Conservation (phyloP, 805 yeast genomes). For the Candida montana region DNA sequence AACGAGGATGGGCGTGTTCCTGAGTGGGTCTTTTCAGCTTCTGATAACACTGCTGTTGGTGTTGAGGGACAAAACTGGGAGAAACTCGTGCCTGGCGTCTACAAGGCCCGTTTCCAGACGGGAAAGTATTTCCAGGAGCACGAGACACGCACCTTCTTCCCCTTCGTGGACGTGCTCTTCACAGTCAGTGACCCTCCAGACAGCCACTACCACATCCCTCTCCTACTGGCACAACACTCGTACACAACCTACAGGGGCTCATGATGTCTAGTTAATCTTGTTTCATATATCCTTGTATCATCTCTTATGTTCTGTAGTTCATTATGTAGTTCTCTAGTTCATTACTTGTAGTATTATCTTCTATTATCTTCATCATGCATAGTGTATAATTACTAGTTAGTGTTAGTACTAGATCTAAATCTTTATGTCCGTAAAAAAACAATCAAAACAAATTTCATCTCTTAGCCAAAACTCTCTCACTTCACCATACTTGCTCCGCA, state of each 20-base stretch:
- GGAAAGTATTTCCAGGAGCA: slow-evolving; percentile 50
- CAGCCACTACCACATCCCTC: slow-evolving; percentile 84
- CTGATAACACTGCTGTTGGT: slow-evolving; percentile 28
- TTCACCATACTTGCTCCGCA: too few species aligned
- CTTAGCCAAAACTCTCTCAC: neutral
- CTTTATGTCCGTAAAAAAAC: too few species aligned
- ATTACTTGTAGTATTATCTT: too few species aligned
- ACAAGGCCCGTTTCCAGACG: slow-evolving; percentile 74
- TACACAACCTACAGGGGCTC: slow-evolving; percentile 86
- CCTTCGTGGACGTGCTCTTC: slow-evolving; percentile 78
- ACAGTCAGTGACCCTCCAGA: slow-evolving; percentile 62
- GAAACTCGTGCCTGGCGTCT: slow-evolving; percentile 52
- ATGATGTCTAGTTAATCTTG: too few species aligned
- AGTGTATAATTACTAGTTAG: too few species aligned
- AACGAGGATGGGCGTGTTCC: slow-evolving; percentile 77
- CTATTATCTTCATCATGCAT: too few species aligned
- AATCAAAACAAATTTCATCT: neutral
- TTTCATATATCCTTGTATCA: too few species aligned
- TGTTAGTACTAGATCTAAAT: too few species aligned
- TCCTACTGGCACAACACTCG: slow-evolving; percentile 77
- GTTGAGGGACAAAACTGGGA: slow-evolving; percentile 36
- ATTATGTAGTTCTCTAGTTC: too few species aligned
- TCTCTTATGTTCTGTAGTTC: too few species aligned
- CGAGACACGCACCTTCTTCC: slow-evolving; percentile 63
- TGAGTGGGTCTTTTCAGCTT: slow-evolving; percentile 53